Percentiles rank a stretch among this genome's conserved stretches.
Conservation (phyloP, 371 early-diverging fungal genomes). For the Mucor piriformis region DNA sequence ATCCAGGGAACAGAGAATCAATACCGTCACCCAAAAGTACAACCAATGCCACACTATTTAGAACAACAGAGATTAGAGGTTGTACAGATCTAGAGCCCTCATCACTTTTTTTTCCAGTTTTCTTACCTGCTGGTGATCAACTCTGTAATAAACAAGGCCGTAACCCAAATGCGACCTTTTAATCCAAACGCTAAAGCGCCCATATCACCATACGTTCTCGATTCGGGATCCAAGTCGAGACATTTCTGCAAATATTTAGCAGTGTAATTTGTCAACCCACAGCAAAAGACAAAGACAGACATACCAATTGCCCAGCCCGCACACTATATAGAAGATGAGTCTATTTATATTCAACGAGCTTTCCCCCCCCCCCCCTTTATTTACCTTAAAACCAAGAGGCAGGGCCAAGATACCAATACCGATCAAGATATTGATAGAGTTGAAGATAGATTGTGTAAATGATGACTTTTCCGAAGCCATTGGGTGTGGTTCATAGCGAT, state of each 20-base stretch:
- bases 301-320: constrained; percentile 71
- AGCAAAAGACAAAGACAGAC: constrained; percentile 57
- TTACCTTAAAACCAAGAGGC: constrained; percentile 66
- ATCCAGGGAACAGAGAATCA: constrained; percentile 44
- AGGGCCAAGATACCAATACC: constrained; percentile 63
- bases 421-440: constrained; percentile 68
- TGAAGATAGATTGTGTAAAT: constrained; percentile 54
- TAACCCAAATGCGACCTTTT: constrained; percentile 53
- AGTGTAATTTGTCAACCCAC: constrained; percentile 62
- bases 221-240: constrained; percentile 51
- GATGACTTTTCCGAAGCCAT: constrained; percentile 37
- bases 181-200: constrained; percentile 71
- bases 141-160: constrained; percentile 65
- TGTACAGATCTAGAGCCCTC: no score
- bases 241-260: constrained; percentile 68
- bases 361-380: no score
- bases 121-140: constrained; percentile 61
- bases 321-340: constrained; percentile 24
- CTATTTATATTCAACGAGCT: no score
- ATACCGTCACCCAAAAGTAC: constrained; percentile 49
- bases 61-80: not conserved
- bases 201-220: constrained; percentile 69
- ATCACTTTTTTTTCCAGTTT: not conserved
- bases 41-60: constrained; percentile 39
- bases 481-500: constrained; percentile 21